Evolutionary conservation across 805 yeast genomes (phyloP).

Genomic region (Torulaspora delbrueckii): DNA sequence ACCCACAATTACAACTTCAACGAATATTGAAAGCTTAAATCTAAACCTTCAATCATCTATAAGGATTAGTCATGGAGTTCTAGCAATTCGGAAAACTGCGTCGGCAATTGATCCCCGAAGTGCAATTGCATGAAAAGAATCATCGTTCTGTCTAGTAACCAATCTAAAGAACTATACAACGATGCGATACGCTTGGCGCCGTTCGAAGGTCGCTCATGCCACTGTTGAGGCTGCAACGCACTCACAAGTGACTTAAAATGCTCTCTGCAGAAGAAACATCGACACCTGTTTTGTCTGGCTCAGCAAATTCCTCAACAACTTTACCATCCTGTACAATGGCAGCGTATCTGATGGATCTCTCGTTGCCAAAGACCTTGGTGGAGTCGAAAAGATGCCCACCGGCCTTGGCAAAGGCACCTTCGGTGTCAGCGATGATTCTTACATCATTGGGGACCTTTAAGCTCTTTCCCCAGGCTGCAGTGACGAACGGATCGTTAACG

Average conservation of each 20-base stretch:
- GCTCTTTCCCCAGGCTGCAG: constrained; percentile 68
- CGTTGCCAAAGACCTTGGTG: constrained; percentile 66
- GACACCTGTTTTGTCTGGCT: constrained; percentile 76
- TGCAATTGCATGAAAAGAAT: neutral
- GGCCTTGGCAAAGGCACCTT: constrained; percentile 61
- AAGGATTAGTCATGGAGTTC: neutral
- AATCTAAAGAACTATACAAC: neutral
- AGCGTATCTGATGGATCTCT: constrained; percentile 72
- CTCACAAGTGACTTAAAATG: constrained; percentile 29
- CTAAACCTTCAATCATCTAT: neutral
- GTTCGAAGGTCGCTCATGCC: neutral
- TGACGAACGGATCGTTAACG: constrained; percentile 84
- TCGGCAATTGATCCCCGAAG: neutral
- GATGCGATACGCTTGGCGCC: neutral
- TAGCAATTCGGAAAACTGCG: neutral
- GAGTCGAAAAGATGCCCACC: constrained; percentile 74
- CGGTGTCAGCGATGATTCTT: constrained; percentile 73
- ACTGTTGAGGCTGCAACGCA: neutral
- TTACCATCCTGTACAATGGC: constrained; percentile 69
- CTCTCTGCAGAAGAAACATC: constrained; percentile 43
- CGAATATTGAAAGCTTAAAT: neutral
- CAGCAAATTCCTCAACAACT: constrained; percentile 61
- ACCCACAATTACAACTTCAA: neutral
- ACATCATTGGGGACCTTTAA: constrained; percentile 37
- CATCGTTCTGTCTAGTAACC: neutral